phyloP scores from a whole-genome alignment of 345 rosid genomes.

The Syzygium jambos region DNA sequence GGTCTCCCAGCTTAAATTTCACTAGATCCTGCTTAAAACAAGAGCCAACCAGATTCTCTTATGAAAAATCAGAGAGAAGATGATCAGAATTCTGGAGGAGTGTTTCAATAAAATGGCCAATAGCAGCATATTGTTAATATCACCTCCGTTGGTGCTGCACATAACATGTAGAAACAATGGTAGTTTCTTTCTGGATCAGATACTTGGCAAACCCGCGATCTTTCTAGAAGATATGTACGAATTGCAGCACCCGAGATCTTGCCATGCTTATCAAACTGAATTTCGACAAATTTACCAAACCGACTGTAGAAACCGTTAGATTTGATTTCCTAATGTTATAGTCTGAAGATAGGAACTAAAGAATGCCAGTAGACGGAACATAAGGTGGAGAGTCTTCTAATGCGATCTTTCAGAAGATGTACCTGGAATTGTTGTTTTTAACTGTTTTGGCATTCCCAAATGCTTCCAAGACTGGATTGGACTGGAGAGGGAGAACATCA shows the following conservation, averaged over 20 bases:
- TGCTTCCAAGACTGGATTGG: constrained; percentile 90
- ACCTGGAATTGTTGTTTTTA: constrained; percentile 94
- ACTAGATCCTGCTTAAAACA: constrained; percentile 51
- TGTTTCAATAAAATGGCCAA: background rate
- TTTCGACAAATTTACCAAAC: constrained; percentile 90
- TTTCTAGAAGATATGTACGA: constrained; percentile 77
- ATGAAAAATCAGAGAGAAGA: background rate
- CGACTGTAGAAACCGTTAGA: constrained; percentile 24
- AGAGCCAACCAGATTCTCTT: constrained; percentile 18
- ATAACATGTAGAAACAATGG: constrained; percentile 92
- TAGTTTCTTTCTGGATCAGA: constrained; percentile 97
- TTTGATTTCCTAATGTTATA: background rate
- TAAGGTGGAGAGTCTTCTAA: background rate
- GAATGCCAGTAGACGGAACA: background rate
- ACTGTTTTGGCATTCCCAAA: constrained; percentile 92
- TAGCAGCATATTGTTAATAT: background rate
- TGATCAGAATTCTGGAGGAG: background rate
- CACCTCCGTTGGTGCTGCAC: constrained; percentile 98
- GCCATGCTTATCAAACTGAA: constrained; percentile 80
- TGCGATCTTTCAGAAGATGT: constrained; percentile 11
- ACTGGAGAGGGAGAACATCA: constrained; percentile 27
- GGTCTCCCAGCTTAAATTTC: constrained; percentile 64
- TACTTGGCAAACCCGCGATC: constrained; percentile 99
- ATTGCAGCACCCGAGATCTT: constrained; percentile 84
- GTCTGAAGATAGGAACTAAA: background rate